Evolutionary conservation across 768 basidiomycete genomes (phyloP).

Genomic region (Sporobolomyces pararoseus): DNA sequence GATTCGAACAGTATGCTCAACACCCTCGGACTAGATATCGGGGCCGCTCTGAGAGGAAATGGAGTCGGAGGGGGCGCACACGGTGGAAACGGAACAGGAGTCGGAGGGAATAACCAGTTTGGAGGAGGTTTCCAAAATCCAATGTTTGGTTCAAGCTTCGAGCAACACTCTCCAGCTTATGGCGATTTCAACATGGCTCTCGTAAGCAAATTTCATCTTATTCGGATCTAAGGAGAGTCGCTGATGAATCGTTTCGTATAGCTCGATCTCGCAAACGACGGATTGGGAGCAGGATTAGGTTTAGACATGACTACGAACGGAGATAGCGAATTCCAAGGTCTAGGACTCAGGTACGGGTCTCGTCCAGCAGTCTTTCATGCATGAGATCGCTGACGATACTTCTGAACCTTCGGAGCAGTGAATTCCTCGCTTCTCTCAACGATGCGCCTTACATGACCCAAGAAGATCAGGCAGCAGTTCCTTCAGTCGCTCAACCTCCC

Average conservation of each 20-base stretch:
- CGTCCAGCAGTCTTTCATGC: no score
- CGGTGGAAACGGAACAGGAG: not conserved
- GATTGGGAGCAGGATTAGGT: slow-evolving; percentile 21
- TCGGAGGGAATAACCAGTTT: not conserved
- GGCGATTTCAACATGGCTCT: slow-evolving; percentile 40
- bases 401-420: slow-evolving; percentile 53
- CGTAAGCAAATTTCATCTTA: slow-evolving; percentile 10
- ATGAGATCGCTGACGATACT: no score
- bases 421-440: slow-evolving; percentile 82
- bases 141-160: not conserved
- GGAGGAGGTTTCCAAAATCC: not conserved
- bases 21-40: slow-evolving; percentile 32
- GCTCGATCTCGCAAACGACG: slow-evolving; percentile 36
- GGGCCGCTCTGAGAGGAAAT: slow-evolving; percentile 1
- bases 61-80: not conserved
- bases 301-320: slow-evolving; percentile 30
- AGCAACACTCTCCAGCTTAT: not conserved
- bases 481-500: slow-evolving; percentile 40
- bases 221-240: not conserved
- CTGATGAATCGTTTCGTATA: slow-evolving; percentile 26
- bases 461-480: slow-evolving; percentile 54
- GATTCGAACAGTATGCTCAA: slow-evolving; percentile 18
- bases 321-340: slow-evolving; percentile 42
- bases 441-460: slow-evolving; percentile 52
- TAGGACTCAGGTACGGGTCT: slow-evolving; percentile 41